These are phyloP conservation scores for Dioscorea zingiberensis DNA, from an alignment of 106 monocot species.

Conservation along the genomic window DNA sequence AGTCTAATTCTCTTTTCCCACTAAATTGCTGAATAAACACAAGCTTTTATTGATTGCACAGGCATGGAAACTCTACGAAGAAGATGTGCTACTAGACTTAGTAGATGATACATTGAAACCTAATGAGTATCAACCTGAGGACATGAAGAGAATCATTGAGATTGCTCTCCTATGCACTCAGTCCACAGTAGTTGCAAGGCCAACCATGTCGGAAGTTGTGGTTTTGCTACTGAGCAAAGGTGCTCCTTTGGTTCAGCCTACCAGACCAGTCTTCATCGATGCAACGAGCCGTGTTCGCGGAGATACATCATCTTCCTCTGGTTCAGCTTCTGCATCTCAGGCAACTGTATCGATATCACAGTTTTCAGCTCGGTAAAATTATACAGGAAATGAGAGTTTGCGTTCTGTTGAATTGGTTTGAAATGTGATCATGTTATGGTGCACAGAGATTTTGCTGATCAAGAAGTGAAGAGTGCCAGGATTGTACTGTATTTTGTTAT, in stretches of 20 bases:
- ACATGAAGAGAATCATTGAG: constrained; percentile 38
- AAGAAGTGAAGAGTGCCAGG: too few species aligned
- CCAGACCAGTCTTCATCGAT: constrained; percentile 52
- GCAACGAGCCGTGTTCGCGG: constrained; percentile 22
- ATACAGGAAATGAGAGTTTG: too few species aligned
- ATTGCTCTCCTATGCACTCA: constrained; percentile 73
- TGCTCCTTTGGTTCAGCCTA: constrained; percentile 15
- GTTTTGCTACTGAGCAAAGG: constrained; percentile 42
- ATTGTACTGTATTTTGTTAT: too few species aligned
- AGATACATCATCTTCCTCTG: constrained; percentile 21
- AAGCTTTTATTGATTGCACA: constrained; percentile 5
- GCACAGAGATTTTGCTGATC: too few species aligned
- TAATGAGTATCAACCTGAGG: constrained; percentile 20
- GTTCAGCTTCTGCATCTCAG: constrained; percentile 32
- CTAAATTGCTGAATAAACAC: too few species aligned
- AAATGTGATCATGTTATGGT: too few species aligned
- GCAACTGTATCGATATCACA: constrained; percentile 39
- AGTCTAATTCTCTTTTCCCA: too few species aligned
- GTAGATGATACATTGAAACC: constrained; percentile 41
- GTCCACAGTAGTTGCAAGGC: constrained; percentile 46
- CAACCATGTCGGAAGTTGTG: constrained; percentile 62
- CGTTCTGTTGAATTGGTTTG: too few species aligned
- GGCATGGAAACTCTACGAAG: constrained; percentile 64
- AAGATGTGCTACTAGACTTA: constrained; percentile 18
- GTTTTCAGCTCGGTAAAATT: constrained; percentile 45